These are phyloP conservation scores for Fusarium sp. DNA, from an alignment of 2,329 filamentous ascomycete species.

Conservation along the genomic window DNA sequence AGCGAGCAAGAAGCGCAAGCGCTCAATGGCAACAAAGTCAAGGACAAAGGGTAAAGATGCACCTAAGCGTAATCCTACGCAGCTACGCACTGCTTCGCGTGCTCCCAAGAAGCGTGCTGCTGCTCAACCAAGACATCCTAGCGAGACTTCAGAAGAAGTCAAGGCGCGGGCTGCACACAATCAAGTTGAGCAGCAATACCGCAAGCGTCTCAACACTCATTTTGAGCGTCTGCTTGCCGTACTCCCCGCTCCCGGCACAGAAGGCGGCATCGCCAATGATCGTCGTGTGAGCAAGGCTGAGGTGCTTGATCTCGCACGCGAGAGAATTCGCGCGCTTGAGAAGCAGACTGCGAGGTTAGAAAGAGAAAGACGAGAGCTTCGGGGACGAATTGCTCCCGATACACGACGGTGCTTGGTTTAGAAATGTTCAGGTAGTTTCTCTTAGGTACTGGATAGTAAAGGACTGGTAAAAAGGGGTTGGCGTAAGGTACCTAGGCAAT, in stretches of 20 bases:
- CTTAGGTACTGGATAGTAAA: conserved; percentile 6
- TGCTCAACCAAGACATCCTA: conserved; percentile 37
- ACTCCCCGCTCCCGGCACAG: conserved; percentile 52
- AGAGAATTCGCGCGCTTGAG: conserved; percentile 57
- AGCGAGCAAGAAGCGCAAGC: conserved; percentile 35
- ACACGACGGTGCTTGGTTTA: conserved; percentile 23
- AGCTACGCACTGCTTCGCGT: conserved; percentile 46
- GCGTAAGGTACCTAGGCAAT: conserved; percentile 1
- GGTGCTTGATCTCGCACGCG: conserved; percentile 59
- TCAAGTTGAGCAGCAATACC: conserved; percentile 63
- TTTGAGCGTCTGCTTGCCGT: conserved; percentile 59
- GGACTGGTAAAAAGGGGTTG: neutral
- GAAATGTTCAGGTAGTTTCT: conserved; percentile 3
- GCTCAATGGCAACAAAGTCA: conserved; percentile 20
- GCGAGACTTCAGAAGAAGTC: conserved; percentile 45
- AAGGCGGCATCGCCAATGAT: conserved; percentile 48
- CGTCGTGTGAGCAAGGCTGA: conserved; percentile 58
- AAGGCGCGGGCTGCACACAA: conserved; percentile 55
- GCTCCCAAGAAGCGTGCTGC: conserved; percentile 42
- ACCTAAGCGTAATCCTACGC: conserved; percentile 35
- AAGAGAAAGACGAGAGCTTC: conserved; percentile 53
- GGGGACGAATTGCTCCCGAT: conserved; percentile 32
- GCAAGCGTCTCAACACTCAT: conserved; percentile 60
- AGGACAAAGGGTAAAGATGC: conserved; percentile 13
- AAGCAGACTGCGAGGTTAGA: conserved; percentile 53